A percentile compares a stretch with the other conserved stretches of the same genome.
Conservation (phyloP, 805 yeast genomes). For the Vanderwaltozyma tropicalis region DNA sequence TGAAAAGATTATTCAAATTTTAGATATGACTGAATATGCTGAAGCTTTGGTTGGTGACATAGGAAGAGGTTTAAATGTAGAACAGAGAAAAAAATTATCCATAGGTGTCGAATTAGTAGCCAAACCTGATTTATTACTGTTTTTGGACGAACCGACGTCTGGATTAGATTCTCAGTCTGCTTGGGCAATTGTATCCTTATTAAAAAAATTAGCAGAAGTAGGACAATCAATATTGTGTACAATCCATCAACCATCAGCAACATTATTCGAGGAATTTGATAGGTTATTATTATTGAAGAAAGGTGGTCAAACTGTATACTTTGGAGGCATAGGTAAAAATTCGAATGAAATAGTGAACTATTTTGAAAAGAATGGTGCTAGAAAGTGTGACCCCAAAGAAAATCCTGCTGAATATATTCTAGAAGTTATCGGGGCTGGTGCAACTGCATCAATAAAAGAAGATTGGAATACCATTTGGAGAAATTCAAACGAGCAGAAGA, state of each 20-base stretch:
- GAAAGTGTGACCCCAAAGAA: constrained; percentile 42
- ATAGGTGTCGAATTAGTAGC: constrained; percentile 59
- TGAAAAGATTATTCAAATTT: constrained; percentile 51
- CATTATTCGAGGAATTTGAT: constrained; percentile 50
- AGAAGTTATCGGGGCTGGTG: constrained; percentile 66
- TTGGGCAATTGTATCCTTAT: constrained; percentile 50
- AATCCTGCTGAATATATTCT: constrained; percentile 66
- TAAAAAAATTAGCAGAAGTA: constrained; percentile 46
- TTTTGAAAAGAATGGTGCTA: constrained; percentile 59
- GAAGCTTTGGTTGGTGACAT: constrained; percentile 62
- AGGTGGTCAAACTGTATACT: constrained; percentile 66
- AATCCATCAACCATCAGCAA: constrained; percentile 61
- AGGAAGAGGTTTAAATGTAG: constrained; percentile 54
- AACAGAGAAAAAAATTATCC: constrained; percentile 48
- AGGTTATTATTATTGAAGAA: constrained; percentile 48
- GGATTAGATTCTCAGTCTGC: constrained; percentile 50
- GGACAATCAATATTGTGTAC: constrained; percentile 67
- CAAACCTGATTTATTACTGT: constrained; percentile 45
- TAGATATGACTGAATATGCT: constrained; percentile 53
- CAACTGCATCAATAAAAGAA: constrained; percentile 43
- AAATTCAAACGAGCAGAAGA: constrained; percentile 31
- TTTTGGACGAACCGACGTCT: constrained; percentile 58
- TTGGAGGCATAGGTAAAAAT: constrained; percentile 53
- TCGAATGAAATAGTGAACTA: constrained; percentile 45
- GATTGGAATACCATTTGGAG: constrained; percentile 53